These are phyloP conservation scores for Capsicum rhomboideum DNA, from an alignment of 257 asterid genomes.

Conservation along the genomic window DNA sequence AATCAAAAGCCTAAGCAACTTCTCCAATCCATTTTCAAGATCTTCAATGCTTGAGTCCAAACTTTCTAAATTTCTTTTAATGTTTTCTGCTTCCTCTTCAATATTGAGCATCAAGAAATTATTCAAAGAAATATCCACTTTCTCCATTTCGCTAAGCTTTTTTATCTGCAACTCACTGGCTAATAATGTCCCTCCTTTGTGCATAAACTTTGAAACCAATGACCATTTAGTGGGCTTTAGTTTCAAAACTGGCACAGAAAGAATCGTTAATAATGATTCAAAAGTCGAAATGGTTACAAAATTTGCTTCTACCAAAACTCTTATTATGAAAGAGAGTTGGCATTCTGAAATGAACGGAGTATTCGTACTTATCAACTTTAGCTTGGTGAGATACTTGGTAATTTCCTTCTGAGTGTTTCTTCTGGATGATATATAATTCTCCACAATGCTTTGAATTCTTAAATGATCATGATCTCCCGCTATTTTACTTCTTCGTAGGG, in stretches of 20 bases:
- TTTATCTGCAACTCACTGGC: not conserved
- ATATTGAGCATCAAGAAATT: not conserved
- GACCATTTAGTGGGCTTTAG: conserved; percentile 14
- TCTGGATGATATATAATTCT: conserved; percentile 1
- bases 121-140: conserved; percentile 12
- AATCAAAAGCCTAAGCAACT: conserved; percentile 19
- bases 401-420: conserved; percentile 17
- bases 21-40: conserved; percentile 18
- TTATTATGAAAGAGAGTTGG: not conserved
- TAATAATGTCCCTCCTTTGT: conserved; percentile 11
- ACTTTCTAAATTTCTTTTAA: conserved; percentile 11
- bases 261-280: conserved; percentile 10
- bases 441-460: no score
- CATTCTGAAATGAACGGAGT: not conserved
- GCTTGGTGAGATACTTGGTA: not conserved
- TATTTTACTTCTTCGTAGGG: conserved; percentile 17
- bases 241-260: conserved; percentile 10
- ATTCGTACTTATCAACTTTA: conserved; percentile 3
- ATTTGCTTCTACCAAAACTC: conserved; percentile 12
- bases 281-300: conserved; percentile 13
- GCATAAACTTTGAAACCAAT: conserved; percentile 20
- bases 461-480: not conserved
- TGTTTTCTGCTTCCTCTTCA: not conserved
- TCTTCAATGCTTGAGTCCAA: conserved; percentile 11
- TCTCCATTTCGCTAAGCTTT: conserved; percentile 15